Evolutionary conservation across 331 rosid species (phyloP).

Genomic region (Malus hybrid): DNA sequence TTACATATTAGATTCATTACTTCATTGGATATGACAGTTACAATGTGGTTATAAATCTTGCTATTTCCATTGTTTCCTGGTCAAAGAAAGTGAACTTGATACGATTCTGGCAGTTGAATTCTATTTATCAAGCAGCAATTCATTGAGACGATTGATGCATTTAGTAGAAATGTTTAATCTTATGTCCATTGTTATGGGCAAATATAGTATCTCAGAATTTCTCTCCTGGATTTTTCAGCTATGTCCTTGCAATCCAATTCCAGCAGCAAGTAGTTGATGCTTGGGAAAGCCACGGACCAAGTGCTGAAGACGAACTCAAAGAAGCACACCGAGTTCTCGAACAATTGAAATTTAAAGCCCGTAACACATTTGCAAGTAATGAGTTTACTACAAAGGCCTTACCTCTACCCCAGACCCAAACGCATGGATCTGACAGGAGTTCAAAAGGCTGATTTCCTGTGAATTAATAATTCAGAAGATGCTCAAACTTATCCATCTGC

Average conservation of each 20-base stretch:
- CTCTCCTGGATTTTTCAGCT: constrained; percentile 48
- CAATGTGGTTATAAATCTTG: not conserved
- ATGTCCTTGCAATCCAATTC: constrained; percentile 68
- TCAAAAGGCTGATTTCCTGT: constrained; percentile 19
- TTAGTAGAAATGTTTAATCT: not conserved
- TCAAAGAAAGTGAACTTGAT: not conserved
- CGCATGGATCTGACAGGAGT: constrained; percentile 26
- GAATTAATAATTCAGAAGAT: constrained; percentile 11
- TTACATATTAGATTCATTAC: constrained; percentile 6
- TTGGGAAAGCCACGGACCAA: constrained; percentile 88
- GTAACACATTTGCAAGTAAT: constrained; percentile 25
- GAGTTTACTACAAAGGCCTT: constrained; percentile 48
- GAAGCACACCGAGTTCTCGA: constrained; percentile 66
- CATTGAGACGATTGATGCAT: not conserved
- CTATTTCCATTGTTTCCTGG: not conserved
- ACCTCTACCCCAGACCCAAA: constrained; percentile 44
- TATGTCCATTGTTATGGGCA: not conserved
- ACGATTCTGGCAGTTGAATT: not conserved
- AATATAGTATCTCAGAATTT: not conserved
- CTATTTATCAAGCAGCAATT: not conserved
- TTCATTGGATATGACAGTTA: constrained; percentile 8
- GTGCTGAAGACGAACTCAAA: constrained; percentile 60
- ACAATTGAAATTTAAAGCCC: constrained; percentile 58
- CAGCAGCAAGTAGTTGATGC: constrained; percentile 82
- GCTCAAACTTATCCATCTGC: not conserved